Evolutionary conservation across 768 basidiomycete genomes (phyloP).

Genomic region (Pleurotus tuber-regium): DNA sequence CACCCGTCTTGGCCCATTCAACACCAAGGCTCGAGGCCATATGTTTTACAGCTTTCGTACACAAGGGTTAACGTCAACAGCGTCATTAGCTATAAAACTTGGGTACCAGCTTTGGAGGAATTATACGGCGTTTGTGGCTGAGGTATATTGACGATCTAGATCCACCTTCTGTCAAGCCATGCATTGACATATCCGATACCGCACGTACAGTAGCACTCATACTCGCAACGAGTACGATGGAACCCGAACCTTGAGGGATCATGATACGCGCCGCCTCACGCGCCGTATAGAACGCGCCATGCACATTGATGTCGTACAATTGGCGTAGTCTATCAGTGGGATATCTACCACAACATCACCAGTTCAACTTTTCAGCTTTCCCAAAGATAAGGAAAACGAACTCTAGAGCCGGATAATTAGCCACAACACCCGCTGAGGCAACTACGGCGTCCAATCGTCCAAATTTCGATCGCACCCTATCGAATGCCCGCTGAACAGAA

Average conservation of each 20-base stretch:
- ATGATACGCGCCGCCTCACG: conserved; percentile 91
- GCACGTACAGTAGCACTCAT: conserved; percentile 84
- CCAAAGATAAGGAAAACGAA: conserved; percentile 32
- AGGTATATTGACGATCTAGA: conserved; percentile 83
- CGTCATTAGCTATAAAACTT: too few relatives aligned
- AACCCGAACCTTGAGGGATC: conserved; percentile 78
- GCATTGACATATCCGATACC: not conserved
- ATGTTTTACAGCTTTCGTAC: conserved; percentile 89
- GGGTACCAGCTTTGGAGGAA: conserved; percentile 86
- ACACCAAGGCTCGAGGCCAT: conserved; percentile 92
- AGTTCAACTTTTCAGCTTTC: conserved; percentile 5
- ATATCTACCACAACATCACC: conserved; percentile 48
- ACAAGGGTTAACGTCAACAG: too few relatives aligned
- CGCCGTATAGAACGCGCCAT: conserved; percentile 94
- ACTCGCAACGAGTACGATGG: conserved; percentile 82
- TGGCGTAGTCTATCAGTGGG: conserved; percentile 82
- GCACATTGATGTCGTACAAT: conserved; percentile 90
- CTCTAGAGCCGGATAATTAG: conserved; percentile 88
- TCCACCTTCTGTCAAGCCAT: conserved; percentile 10
- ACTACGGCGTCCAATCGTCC: conserved; percentile 82
- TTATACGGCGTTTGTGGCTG: conserved; percentile 97
- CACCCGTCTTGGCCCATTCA: conserved; percentile 91
- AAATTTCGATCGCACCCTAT: conserved; percentile 56
- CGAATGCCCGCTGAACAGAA: conserved; percentile 73
- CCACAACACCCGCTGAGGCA: conserved; percentile 89